Evolutionary conservation across 2,329 filamentous ascomycete species (phyloP).

Genomic region (Fusarium sambucinum): DNA sequence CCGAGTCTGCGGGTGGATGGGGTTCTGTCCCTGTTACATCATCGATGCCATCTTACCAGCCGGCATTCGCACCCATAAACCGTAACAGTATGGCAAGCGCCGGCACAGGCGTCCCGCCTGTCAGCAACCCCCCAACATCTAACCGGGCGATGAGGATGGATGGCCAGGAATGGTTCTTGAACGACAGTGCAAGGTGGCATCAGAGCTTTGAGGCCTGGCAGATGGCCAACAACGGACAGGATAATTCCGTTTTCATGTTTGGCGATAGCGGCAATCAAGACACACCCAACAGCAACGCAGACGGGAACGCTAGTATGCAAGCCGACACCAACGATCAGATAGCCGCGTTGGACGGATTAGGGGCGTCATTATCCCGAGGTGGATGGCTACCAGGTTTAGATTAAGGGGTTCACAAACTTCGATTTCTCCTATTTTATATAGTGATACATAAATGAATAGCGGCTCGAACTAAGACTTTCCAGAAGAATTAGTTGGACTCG

Average conservation of each 20-base stretch:
- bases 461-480: slow-evolving; percentile 2
- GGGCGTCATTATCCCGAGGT: slow-evolving; percentile 49
- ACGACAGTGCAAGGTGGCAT: slow-evolving; percentile 69
- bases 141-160: slow-evolving; percentile 56
- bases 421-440: slow-evolving; percentile 2
- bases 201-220: slow-evolving; percentile 69
- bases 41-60: slow-evolving; percentile 40
- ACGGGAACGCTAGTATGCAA: slow-evolving; percentile 32
- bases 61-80: slow-evolving; percentile 40
- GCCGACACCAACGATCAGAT: slow-evolving; percentile 42
- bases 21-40: slow-evolving; percentile 33
- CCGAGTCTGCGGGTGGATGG: slow-evolving; percentile 49
- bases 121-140: slow-evolving; percentile 36
- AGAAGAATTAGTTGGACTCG: slow-evolving; percentile 1
- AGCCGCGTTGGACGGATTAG: slow-evolving; percentile 51
- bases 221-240: slow-evolving; percentile 49
- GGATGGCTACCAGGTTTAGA: slow-evolving; percentile 56
- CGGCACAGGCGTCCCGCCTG: slow-evolving; percentile 34
- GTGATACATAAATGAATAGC: not conserved
- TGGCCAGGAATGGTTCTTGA: slow-evolving; percentile 68
- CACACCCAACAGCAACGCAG: slow-evolving; percentile 35
- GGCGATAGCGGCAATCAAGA: slow-evolving; percentile 38
- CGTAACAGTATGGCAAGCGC: slow-evolving; percentile 28
- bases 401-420: slow-evolving; percentile 32
- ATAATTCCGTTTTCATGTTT: slow-evolving; percentile 50